Base-by-base conservation (phyloP, 352 stramenopile species). In the Phytopythium sindhum region DNA sequence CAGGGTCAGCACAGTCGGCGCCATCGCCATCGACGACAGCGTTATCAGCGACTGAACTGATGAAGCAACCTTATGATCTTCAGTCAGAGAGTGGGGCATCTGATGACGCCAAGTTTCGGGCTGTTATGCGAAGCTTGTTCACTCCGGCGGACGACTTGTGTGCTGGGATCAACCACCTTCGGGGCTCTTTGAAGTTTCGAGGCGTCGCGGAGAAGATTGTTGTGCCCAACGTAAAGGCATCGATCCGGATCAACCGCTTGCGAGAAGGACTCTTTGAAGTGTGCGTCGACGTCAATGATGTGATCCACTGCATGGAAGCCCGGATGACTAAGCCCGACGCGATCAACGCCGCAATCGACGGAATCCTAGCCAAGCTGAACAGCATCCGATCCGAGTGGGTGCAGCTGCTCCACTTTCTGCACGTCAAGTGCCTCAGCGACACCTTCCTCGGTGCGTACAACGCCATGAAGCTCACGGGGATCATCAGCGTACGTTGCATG, bases 71-170 rank as follows among this genome's bases (percentile, higher is more conserved):
- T 2, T 94, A 94, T 52, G 70, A 80, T 35, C 58, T 88, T 8
- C 60, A 69, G 15, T 84, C 77, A 0, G 86, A 94, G 57, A 72
- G 58, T 7, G 55, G 44, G 23, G 28, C 19, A 1, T 65, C 77
- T 0, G 77, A 90, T 61, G 84, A 90, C 44, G 74, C 73, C 2
- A 78, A 68, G 61, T 88, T 91, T 39, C 81, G 86, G 10, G 86
- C 86, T 9, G 68, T 77, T 28, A 86, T 94, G 35, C 78, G 86
- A 37, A 91, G 86, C 74, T 65, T 94, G 3, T 92, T 94, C 58
- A 94, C 83, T 17, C 73, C 74, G 37, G 54, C 61, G 41, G 81
- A 94, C 65, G 77, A 82, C 5, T 58, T 92, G 19, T 94, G 82
- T 64, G 62, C 67, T 11, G 78, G 76, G 11, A 91, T 94, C 51